A percentile compares a stretch with the other conserved stretches of the same genome.
Conservation (phyloP, 257 asterid genomes). For the Perilla frutescens region DNA sequence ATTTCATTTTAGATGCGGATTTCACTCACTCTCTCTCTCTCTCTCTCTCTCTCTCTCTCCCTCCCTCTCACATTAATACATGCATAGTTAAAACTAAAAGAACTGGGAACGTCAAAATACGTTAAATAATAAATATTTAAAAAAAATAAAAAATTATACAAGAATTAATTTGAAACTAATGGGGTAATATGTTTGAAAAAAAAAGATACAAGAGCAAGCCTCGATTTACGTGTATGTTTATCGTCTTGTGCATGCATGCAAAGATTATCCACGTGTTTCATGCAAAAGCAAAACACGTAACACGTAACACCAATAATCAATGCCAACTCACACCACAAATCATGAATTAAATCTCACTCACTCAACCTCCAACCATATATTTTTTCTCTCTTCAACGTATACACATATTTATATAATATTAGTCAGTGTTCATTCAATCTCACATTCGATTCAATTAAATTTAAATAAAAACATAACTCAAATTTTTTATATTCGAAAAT, state of each 20-base stretch:
- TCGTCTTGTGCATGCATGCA: conserved; percentile 35
- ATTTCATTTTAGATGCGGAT: too few relatives aligned
- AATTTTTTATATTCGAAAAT: conserved; percentile 4
- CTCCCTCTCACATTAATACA: too few relatives aligned
- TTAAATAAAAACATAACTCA: neutral
- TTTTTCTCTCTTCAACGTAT: neutral
- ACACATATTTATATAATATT: too few relatives aligned
- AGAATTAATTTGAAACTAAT: too few relatives aligned
- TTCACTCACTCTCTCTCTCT: too few relatives aligned
- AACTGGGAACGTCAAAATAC: too few relatives aligned
- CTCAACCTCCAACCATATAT: conserved; percentile 32
- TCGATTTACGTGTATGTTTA: neutral
- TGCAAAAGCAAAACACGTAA: conserved; percentile 23
- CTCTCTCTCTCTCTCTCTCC: too few relatives aligned
- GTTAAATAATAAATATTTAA: too few relatives aligned
- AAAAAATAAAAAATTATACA: too few relatives aligned
- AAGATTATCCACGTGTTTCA: conserved; percentile 20
- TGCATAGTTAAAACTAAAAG: too few relatives aligned
- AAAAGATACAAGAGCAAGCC: neutral
- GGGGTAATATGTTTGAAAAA: too few relatives aligned
- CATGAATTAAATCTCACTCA: conserved; percentile 7
- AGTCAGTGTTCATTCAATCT: too few relatives aligned
- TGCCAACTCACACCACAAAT: neutral
- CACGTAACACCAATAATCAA: neutral
- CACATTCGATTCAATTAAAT: neutral